Conservation (phyloP, 176 grass and related monocot species). For the Triticum aestivum region IWGSC_CS_RefSeq_v2.1 NC_057794.1:351543497-351543996, state of each 20-base stretch:
- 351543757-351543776: constrained; percentile 79
- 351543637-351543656: constrained; percentile 12
- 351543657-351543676: constrained; percentile 7
- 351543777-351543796: constrained; percentile 74
- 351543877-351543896: constrained; percentile 86
- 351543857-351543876: constrained; percentile 94
- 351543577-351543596: constrained; percentile 7
- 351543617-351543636: neutral
- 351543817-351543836: constrained; percentile 90
- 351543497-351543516: constrained; percentile 99
- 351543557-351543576: constrained; percentile 19
- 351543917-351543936: constrained; percentile 83
- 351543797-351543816: constrained; percentile 77
- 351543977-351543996: constrained; percentile 89
- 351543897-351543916: constrained; percentile 77
- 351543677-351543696: neutral
- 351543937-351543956: constrained; percentile 97
- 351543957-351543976: constrained; percentile 90
- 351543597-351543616: constrained; percentile 16
- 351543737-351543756: constrained; percentile 90
- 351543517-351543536: constrained; percentile 82
- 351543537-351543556: constrained; percentile 59
- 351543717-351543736: constrained; percentile 22
- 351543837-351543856: constrained; percentile 87
- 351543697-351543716: neutral